Evolutionary conservation across 495 filamentous ascomycete genomes (phyloP), one percentile per base, ranked within the genome.

Genomic region (Hypoxylon lienhwacheense): DNA sequence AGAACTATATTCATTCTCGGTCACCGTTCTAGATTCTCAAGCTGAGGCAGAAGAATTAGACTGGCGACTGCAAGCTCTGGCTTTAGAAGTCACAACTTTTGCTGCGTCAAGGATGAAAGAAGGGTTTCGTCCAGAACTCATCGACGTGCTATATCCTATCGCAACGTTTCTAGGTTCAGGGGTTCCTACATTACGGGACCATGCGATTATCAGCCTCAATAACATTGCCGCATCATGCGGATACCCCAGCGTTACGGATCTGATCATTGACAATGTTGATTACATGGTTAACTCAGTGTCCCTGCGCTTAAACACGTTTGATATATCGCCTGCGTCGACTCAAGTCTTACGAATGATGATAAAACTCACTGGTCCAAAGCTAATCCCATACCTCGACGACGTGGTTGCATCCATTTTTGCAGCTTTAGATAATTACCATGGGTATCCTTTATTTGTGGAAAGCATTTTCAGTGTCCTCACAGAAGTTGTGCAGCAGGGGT

Each of bases 321-420:
- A 97, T 44, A 83, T 97, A 45, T 92, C 90, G 0, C 92, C 92
- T 1, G 86, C 95, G 48, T 89, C 90, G 7, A 91, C 91, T 11
- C 86, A 89, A 58, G 95, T 97, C 0, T 74, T 99, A 10, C 78
- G 87, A 7, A 97, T 99, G 91, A 93, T 99, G 88, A 79, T 97
- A 45, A 85, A 81, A 17, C 76, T 99, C 22, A 88, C 89, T 35
- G 93, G 95, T 5, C 84, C 89, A 6, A 77, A 74, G 22, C 71
- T 99, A 5, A 76, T 97, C 17, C 90, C 91, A 0, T 97, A 89
- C 65, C 72, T 99, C 15, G 95, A 97, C 59, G 93, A 99, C 65
- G 80, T 95, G 11, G 83, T 97, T 0, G 85, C 82, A 6, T 89
- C 88, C 2, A 88, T 97, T 16, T 97, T 99, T 61, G 88, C 86